These are phyloP conservation scores for Prunus mongolica DNA, from an alignment of 306 rosid genomes.

Conservation along the genomic window DNA sequence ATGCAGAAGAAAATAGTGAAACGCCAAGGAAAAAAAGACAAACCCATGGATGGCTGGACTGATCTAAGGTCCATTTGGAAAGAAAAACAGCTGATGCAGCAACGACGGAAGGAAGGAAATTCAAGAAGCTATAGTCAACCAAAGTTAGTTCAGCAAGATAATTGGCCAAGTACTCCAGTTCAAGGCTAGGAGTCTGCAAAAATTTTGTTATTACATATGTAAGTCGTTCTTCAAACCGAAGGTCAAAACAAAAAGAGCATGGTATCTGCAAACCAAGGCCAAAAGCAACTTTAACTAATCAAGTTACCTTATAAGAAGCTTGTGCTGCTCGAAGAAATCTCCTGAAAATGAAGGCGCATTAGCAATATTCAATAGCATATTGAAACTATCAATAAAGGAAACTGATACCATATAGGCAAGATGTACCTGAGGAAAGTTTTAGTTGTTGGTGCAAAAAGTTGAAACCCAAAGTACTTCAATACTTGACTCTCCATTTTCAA, in stretches of 20 bases:
- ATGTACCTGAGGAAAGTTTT: constrained; percentile 64
- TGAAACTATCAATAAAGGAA: neutral
- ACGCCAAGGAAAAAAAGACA: constrained; percentile 22
- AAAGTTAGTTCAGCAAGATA: constrained; percentile 78
- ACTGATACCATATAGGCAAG: neutral
- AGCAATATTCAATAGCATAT: constrained; percentile 9
- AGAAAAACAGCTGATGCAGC: constrained; percentile 97
- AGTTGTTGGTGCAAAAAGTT: constrained; percentile 58
- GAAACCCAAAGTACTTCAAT: constrained; percentile 45
- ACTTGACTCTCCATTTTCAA: constrained; percentile 57
- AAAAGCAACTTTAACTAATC: constrained; percentile 11
- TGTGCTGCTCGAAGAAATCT: constrained; percentile 91
- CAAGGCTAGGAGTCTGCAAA: constrained; percentile 66
- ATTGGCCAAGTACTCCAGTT: constrained; percentile 83
- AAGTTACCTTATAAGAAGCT: constrained; percentile 68
- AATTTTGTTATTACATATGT: constrained; percentile 12
- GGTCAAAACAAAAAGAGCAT: constrained; percentile 6
- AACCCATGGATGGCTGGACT: constrained; percentile 90
- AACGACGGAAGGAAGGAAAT: constrained; percentile 65
- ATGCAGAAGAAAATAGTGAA: constrained; percentile 10
- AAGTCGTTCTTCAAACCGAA: constrained; percentile 3
- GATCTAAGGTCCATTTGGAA: constrained; percentile 86
- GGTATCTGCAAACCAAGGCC: constrained; percentile 24
- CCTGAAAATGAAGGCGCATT: constrained; percentile 50
- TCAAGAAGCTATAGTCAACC: constrained; percentile 68